Evolutionary conservation across 2,329 filamentous ascomycete species (phyloP), one percentile per base, ranked within the genome.

Genomic region (Cladobotryum mycophilum): DNA sequence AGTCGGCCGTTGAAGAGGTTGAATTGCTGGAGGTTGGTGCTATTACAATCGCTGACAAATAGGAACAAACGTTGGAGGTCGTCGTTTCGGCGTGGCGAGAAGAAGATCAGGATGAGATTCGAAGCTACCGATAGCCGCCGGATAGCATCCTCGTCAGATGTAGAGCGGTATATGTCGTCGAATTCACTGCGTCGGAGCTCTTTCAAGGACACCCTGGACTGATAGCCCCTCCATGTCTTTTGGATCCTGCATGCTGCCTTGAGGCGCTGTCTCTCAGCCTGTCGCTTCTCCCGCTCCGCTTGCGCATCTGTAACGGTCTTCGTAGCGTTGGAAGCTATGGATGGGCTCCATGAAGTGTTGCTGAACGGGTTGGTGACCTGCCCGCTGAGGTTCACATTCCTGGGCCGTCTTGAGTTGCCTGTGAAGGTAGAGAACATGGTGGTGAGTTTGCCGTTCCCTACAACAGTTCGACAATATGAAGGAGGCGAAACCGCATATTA

Each of bases 321-420:
- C 60, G 89, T 88, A 5, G 87, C 78, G 15, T 83, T 85, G 1
- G 81, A 76, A 14, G 78, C 77, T 7, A 75, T 75, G 12, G 76
- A 71, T 4, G 79, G 73, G 14, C 73, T 72, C 76, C 82, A 81
- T 40, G 76, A 73, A 33, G 77, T 76, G 58, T 80, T 80, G 53
- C 79, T 84, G 67, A 93, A 95, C 3, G 90, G 89, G 63, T 96
- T 95, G 46, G 76, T 75, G 57, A 81, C 82, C 60, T 91, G 86
- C 55, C 90, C 93, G 58, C 89, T 93, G 55, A 99, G 84, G 70
- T 97, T 96, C 65, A 97, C 89, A 67, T 96, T 91, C 58, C 93
- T 85, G 55, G 86, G 85, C 58, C 88, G 87, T 63, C 89, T 85
- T 61, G 89, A 88, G 70, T 74, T 88, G 60, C 93, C 93, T 20